phyloP scores from a whole-genome alignment of 345 rosid species.

The Erodium maritimum region DNA sequence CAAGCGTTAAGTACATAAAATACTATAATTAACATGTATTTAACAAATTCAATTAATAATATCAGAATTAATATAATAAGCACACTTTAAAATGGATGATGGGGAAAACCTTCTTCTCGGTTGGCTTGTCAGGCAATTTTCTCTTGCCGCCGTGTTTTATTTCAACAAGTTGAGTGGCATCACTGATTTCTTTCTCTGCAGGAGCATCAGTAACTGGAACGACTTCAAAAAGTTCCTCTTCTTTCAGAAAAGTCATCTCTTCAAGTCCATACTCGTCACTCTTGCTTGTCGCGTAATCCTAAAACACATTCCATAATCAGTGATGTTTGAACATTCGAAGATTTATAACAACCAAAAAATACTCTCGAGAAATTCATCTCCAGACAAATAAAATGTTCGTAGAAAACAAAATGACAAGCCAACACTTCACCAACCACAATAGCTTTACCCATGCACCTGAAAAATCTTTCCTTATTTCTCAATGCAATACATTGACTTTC shows the following conservation, averaged over 20 bases:
- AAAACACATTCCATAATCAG: slow-evolving; percentile 5
- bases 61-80: neutral
- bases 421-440: neutral
- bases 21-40: too few species aligned
- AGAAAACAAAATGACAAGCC: too few species aligned
- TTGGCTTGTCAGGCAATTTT: slow-evolving; percentile 42
- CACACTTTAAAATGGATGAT: neutral
- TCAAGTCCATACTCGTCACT: slow-evolving; percentile 43
- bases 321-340: neutral
- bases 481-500: too few species aligned
- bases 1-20: neutral
- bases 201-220: slow-evolving; percentile 26
- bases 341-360: neutral
- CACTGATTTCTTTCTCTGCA: slow-evolving; percentile 31
- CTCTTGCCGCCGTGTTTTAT: slow-evolving; percentile 46
- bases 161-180: slow-evolving; percentile 26
- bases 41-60: too few species aligned
- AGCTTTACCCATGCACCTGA: too few species aligned
- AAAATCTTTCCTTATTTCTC: too few species aligned
- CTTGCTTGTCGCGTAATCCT: slow-evolving; percentile 33
- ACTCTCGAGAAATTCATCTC: neutral
- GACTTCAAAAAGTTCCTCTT: slow-evolving; percentile 62
- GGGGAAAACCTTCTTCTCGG: slow-evolving; percentile 53
- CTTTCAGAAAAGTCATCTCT: slow-evolving; percentile 75
- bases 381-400: neutral